A percentile compares a stretch with the other conserved stretches of the same genome.
phyloP scores from a whole-genome alignment of 2,329 filamentous ascomycete genomes.

The Paradendryphiella salina region DNA sequence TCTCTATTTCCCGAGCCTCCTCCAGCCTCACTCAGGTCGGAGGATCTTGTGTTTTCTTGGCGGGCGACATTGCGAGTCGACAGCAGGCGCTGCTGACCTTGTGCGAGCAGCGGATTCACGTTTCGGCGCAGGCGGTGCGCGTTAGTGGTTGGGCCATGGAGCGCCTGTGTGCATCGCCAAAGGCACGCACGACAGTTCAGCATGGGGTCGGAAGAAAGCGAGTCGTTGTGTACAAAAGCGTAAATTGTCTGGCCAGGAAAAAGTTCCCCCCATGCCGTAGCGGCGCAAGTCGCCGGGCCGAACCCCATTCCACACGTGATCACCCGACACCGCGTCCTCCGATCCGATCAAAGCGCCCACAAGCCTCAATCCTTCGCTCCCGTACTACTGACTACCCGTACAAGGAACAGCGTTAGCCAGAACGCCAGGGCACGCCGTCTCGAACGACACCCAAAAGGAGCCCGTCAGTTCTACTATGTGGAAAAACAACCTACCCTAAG shows the following conservation, averaged over 20 bases:
- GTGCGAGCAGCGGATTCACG: conserved; percentile 20
- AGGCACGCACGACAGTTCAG: conserved; percentile 52
- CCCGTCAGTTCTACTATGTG: conserved; percentile 5
- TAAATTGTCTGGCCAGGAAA: conserved; percentile 19
- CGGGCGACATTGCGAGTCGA: conserved; percentile 16
- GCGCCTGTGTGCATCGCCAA: conserved; percentile 49
- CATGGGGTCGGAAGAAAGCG: conserved; percentile 40
- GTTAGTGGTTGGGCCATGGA: conserved; percentile 37
- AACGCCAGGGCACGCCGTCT: conserved; percentile 8
- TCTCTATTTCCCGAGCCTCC: conserved; percentile 11
- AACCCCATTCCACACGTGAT: conserved; percentile 17
- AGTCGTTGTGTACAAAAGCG: conserved; percentile 12
- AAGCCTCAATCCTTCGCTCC: conserved; percentile 12
- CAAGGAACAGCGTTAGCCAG: background rate
- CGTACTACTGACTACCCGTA: background rate
- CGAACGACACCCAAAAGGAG: background rate
- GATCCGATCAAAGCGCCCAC: conserved; percentile 1
- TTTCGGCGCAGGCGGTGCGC: conserved; percentile 28
- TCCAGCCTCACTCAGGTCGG: conserved; percentile 13
- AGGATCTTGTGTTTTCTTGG: conserved; percentile 7
- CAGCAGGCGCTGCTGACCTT: conserved; percentile 26
- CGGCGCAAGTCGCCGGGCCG: conserved; percentile 15
- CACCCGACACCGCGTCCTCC: conserved; percentile 6
- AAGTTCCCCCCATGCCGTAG: conserved; percentile 17
- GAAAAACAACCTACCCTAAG: conserved; percentile 33